Percentiles rank a stretch among this genome's conserved stretches.
Evolutionary conservation across 352 stramenopile genomes (phyloP).

Genomic region (Phytophthora crassamura): DNA sequence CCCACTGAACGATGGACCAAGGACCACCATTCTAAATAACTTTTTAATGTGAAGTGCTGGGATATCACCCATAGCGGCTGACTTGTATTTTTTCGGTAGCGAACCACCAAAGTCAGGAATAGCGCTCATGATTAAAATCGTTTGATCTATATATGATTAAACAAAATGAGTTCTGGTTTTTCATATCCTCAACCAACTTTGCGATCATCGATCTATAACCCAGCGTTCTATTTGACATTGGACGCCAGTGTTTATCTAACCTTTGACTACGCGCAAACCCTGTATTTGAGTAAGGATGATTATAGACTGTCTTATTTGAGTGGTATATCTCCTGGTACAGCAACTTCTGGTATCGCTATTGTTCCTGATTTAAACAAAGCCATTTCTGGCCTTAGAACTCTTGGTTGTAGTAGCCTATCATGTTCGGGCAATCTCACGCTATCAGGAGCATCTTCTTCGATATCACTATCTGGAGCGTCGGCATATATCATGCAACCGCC

Average conservation of each 20-base stretch:
- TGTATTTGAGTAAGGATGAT: constrained; percentile 10
- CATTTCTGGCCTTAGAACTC: too few species aligned
- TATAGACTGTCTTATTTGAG: not conserved
- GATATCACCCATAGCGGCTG: not conserved
- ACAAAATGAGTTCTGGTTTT: constrained; percentile 14
- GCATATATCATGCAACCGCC: too few species aligned
- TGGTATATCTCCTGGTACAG: not conserved
- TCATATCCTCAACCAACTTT: constrained; percentile 12
- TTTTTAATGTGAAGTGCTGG: not conserved
- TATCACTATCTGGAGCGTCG: too few species aligned
- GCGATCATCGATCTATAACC: constrained; percentile 8
- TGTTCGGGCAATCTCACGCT: too few species aligned
- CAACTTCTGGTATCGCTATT: not conserved
- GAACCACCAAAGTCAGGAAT: constrained; percentile 13
- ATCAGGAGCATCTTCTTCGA: too few species aligned
- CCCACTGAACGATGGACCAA: constrained; percentile 1
- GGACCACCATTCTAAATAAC: constrained; percentile 8
- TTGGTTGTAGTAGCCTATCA: too few species aligned
- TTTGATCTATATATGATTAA: constrained; percentile 8
- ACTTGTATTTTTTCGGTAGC: constrained; percentile 6
- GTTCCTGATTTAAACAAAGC: too few species aligned
- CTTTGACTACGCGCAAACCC: constrained; percentile 2
- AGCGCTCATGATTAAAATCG: too few species aligned
- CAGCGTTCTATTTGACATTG: constrained; percentile 9
- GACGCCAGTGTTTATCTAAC: constrained; percentile 1